Evolutionary conservation across 192 early-diverging fungal genomes (phyloP).

Genomic region (Tieghemiomyces parasiticus): DNA sequence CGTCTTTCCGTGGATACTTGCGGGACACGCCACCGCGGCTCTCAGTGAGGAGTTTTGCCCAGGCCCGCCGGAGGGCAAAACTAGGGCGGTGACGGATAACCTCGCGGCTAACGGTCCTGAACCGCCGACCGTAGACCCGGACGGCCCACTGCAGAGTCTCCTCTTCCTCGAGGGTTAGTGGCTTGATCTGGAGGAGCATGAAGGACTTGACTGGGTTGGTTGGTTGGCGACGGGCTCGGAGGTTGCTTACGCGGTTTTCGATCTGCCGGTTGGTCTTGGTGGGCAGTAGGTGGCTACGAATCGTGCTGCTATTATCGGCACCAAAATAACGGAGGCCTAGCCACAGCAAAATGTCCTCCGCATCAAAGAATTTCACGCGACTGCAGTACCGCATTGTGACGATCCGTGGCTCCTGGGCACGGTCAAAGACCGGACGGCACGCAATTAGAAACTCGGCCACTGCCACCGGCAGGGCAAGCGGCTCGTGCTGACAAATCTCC

Average conservation of each 20-base stretch:
- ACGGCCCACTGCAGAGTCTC: constrained; percentile 25
- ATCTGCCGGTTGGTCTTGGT: constrained; percentile 33
- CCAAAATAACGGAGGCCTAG: constrained; percentile 30
- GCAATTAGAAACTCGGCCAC: neutral
- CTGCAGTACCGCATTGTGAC: constrained; percentile 28
- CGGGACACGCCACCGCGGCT: no score
- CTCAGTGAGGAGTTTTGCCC: no score
- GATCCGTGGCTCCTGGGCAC: constrained; percentile 16
- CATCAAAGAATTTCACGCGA: constrained; percentile 28
- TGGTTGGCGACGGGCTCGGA: constrained; percentile 20
- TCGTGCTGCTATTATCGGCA: constrained; percentile 24
- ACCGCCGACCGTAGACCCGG: constrained; percentile 27
- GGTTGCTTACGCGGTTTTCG: constrained; percentile 30
- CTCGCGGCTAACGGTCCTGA: constrained; percentile 21
- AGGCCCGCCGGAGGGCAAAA: constrained; percentile 25
- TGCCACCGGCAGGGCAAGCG: neutral
- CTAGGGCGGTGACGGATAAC: constrained; percentile 24
- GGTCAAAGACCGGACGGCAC: constrained; percentile 1
- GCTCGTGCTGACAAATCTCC: neutral
- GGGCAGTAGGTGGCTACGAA: constrained; percentile 30
- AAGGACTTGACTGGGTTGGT: constrained; percentile 29
- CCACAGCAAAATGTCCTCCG: constrained; percentile 26
- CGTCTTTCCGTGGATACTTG: no score
- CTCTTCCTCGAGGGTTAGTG: constrained; percentile 33
- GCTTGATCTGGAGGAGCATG: constrained; percentile 24